A percentile compares a stretch with the other conserved stretches of the same genome.
Evolutionary conservation across 164 flowering plant genomes (phyloP).

Genomic region (Macadamia integrifolia): DNA sequence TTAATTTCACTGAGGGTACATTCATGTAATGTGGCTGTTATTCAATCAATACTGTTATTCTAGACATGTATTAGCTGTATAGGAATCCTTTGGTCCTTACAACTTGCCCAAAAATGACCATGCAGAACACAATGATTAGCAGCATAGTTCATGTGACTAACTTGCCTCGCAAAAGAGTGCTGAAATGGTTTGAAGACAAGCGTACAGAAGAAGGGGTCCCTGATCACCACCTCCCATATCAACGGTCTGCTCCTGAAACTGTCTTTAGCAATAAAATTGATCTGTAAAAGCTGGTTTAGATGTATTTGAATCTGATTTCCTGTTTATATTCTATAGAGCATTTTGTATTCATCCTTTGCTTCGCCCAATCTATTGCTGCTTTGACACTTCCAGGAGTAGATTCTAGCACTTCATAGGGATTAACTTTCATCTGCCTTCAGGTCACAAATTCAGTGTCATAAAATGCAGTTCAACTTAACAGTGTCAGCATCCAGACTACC

Average conservation of each 20-base stretch:
- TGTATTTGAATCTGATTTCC: background rate
- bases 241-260: constrained; percentile 12
- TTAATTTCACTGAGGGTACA: too few species aligned
- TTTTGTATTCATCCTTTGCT: background rate
- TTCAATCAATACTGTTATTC: too few species aligned
- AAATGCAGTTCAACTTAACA: too few species aligned
- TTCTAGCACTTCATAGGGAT: too few species aligned
- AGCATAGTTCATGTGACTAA: constrained; percentile 88
- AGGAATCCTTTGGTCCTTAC: background rate
- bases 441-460: too few species aligned
- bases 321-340: background rate
- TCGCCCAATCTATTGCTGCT: too few species aligned
- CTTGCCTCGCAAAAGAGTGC: constrained; percentile 64
- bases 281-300: background rate
- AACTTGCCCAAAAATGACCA: background rate
- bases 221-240: constrained; percentile 46
- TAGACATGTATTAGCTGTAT: too few species aligned
- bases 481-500: too few species aligned
- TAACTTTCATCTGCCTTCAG: too few species aligned
- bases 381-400: too few species aligned
- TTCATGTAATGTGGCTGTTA: too few species aligned
- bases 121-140: constrained; percentile 48
- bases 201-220: constrained; percentile 79
- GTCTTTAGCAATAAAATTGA: constrained; percentile 9
- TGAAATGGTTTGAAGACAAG: constrained; percentile 93